Evolutionary conservation across 116 monocot genomes (phyloP).

Genomic region (Phalaenopsis hybrid): DNA sequence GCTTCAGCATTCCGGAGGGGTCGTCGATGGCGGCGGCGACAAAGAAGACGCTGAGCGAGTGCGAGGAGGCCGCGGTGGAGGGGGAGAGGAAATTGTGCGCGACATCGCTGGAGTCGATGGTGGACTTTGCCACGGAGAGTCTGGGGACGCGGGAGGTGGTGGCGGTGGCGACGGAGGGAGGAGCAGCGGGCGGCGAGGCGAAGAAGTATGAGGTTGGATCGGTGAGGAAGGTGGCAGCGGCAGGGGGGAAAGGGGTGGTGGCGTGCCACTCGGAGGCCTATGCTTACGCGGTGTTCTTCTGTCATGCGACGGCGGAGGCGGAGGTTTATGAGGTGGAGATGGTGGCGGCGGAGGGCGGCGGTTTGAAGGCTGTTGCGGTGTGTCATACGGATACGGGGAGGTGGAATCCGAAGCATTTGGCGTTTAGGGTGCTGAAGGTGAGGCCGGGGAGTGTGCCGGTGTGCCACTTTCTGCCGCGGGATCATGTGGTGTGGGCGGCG

Average conservation of each 20-base stretch:
- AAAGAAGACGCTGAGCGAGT: constrained; percentile 22
- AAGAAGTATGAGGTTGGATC: constrained; percentile 40
- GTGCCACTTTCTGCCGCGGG: constrained; percentile 78
- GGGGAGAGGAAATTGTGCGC: constrained; percentile 50
- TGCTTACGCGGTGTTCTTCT: constrained; percentile 57
- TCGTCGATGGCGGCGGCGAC: constrained; percentile 28
- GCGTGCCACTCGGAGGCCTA: constrained; percentile 56
- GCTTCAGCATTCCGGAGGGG: constrained; percentile 24
- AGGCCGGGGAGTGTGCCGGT: constrained; percentile 63
- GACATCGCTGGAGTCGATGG: constrained; percentile 75
- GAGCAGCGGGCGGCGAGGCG: background rate
- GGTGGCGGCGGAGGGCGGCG: constrained; percentile 30
- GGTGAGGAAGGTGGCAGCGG: constrained; percentile 11
- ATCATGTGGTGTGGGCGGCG: constrained; percentile 50
- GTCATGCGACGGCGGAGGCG: constrained; percentile 33
- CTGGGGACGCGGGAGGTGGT: constrained; percentile 21
- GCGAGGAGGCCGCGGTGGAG: constrained; percentile 25
- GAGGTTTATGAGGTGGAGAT: constrained; percentile 44
- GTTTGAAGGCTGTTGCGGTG: constrained; percentile 51
- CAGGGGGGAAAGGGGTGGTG: constrained; percentile 28
- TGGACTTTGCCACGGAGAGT: constrained; percentile 41
- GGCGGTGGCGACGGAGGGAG: constrained; percentile 28
- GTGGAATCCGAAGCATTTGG: constrained; percentile 71
- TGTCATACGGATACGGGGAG: constrained; percentile 62
- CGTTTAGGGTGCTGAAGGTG: constrained; percentile 59